phyloP scores from a whole-genome alignment of 2,329 filamentous ascomycete genomes.

The Pseudogymnoascus sp. region DNA sequence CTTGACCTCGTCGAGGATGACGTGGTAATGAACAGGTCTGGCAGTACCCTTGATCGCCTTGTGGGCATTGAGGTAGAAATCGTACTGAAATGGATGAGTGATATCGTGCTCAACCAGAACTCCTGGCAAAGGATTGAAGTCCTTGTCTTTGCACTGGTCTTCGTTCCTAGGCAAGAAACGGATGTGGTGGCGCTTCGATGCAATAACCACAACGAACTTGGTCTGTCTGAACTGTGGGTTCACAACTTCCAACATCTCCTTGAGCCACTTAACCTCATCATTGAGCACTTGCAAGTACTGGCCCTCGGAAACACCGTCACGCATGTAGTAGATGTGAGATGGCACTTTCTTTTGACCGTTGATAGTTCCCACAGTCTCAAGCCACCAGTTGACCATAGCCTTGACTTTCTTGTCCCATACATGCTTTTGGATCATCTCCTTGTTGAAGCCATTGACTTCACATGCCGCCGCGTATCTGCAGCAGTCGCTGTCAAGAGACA shows the following conservation, averaged over 20 bases:
- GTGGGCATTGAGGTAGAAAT: conserved; percentile 70
- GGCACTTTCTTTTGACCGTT: conserved; percentile 49
- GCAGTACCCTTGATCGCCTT: conserved; percentile 89
- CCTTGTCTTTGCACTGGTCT: conserved; percentile 53
- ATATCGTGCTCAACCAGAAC: conserved; percentile 82
- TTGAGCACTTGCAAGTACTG: conserved; percentile 76
- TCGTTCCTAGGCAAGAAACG: conserved; percentile 67
- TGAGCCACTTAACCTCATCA: conserved; percentile 53
- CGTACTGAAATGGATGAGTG: conserved; percentile 85
- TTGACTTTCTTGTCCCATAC: conserved; percentile 51
- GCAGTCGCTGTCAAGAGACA: conserved; percentile 65
- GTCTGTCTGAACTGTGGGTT: conserved; percentile 15
- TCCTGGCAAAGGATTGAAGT: conserved; percentile 76
- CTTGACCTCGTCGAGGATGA: conserved; percentile 73
- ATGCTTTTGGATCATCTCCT: conserved; percentile 59
- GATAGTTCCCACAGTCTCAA: conserved; percentile 34
- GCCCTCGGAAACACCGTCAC: conserved; percentile 84
- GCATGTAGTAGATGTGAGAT: conserved; percentile 79
- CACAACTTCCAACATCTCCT: conserved; percentile 51
- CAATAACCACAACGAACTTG: conserved; percentile 79
- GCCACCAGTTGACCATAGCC: conserved; percentile 62
- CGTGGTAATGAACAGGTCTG: conserved; percentile 84
- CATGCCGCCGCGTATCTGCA: conserved; percentile 72
- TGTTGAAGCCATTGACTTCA: conserved; percentile 74
- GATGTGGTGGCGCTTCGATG: conserved; percentile 89